phyloP scores from a whole-genome alignment of 371 early-diverging fungal genomes.

The Mucor sp. region DNA sequence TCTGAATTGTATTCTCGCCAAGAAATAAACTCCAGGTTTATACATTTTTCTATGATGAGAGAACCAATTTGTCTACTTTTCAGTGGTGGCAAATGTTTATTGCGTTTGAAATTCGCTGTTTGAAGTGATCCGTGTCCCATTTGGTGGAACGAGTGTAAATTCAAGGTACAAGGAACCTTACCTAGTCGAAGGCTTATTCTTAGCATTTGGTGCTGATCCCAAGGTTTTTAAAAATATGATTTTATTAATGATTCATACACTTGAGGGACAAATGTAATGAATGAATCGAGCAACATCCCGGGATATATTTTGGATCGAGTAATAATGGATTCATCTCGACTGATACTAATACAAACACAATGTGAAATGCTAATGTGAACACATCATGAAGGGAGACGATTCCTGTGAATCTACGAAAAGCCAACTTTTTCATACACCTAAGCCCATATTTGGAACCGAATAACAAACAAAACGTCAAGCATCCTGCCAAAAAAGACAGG shows the following conservation, averaged over 20 bases:
- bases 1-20: no score
- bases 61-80: not conserved
- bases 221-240: not conserved
- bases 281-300: no score
- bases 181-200: not conserved
- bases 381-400: not conserved
- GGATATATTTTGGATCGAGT: no score
- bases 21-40: no score
- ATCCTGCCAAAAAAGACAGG: not conserved
- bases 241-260: not conserved
- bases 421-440: not conserved
- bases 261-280: no score
- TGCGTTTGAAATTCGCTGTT: not conserved
- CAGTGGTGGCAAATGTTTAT: not conserved
- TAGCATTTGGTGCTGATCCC: not conserved
- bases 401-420: not conserved
- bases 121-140: not conserved
- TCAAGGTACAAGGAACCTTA: not conserved
- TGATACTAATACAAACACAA: no score
- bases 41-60: not conserved
- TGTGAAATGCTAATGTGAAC: no score
- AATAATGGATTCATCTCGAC: no score
- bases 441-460: not conserved
- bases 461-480: not conserved
- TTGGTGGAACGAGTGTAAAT: not conserved